Evolutionary conservation across 2,329 filamentous ascomycete species (phyloP).

Genomic region (Neonectria coccinea): DNA sequence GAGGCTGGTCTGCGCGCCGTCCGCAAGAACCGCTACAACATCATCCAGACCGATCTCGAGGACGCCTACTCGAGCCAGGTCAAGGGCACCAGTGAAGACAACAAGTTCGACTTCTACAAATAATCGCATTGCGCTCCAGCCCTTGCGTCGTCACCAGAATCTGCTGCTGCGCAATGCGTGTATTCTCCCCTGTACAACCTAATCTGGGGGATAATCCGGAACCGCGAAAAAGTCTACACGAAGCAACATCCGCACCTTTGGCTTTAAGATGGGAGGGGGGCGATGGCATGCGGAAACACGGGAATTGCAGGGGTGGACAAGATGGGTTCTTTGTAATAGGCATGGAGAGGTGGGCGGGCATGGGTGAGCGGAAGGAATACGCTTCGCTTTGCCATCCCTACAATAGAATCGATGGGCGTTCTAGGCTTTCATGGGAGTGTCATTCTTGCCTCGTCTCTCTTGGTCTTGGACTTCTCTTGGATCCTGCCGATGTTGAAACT

Average conservation of each 20-base stretch:
- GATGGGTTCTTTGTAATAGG: constrained; percentile 17
- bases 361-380: not conserved
- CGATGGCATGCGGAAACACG: not conserved
- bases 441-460: not conserved
- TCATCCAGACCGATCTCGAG: constrained; percentile 96
- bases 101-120: constrained; percentile 94
- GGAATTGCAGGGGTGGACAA: not conserved
- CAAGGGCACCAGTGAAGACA: constrained; percentile 76
- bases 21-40: constrained; percentile 98
- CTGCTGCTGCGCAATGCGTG: constrained; percentile 25
- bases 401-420: constrained; percentile 31
- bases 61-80: constrained; percentile 98
- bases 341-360: constrained; percentile 3
- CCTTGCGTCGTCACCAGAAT: constrained; percentile 7
- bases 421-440: constrained; percentile 18
- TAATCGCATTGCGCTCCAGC: constrained; percentile 54
- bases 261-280: not conserved
- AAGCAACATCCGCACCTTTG: constrained; percentile 12
- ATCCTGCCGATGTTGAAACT: not conserved
- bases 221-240: constrained; percentile 17
- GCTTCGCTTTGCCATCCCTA: constrained; percentile 19
- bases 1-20: constrained; percentile 95
- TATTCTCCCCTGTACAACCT: constrained; percentile 42
- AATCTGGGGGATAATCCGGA: constrained; percentile 24
- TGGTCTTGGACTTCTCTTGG: not conserved